Percentiles rank a stretch among this genome's conserved stretches.
phyloP scores from a whole-genome alignment of 768 basidiomycete genomes.

The Pulveroboletus frians region DNA sequence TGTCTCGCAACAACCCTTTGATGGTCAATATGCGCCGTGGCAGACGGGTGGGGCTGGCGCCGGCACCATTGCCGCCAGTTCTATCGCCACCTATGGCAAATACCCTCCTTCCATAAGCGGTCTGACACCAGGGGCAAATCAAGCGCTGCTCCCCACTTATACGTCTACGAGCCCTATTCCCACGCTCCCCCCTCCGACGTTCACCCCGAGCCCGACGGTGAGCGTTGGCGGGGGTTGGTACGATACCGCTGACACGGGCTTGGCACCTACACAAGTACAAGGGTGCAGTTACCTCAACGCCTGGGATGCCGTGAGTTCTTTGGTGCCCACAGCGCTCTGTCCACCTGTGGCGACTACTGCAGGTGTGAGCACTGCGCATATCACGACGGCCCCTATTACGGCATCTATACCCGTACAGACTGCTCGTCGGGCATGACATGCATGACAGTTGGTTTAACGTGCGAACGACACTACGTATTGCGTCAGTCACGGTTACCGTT shows the following conservation, averaged over 20 bases:
- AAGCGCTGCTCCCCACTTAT: conserved; percentile 51
- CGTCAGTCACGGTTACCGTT: not conserved
- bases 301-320: conserved; percentile 52
- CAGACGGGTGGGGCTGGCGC: conserved; percentile 65
- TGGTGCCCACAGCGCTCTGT: conserved; percentile 46
- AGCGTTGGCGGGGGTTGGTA: conserved; percentile 54
- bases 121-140: conserved; percentile 34
- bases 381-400: conserved; percentile 3
- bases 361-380: not conserved
- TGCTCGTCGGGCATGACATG: conserved; percentile 6
- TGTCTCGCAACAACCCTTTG: conserved; percentile 38
- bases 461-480: not conserved
- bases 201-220: conserved; percentile 41
- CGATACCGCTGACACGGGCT: conserved; percentile 43
- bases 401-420: not conserved
- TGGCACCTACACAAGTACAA: conserved; percentile 52
- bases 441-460: not conserved
- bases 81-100: conserved; percentile 36
- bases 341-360: conserved; percentile 11
- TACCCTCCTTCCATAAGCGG: conserved; percentile 54
- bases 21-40: conserved; percentile 53
- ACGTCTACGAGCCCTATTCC: conserved; percentile 54
- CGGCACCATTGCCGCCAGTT: conserved; percentile 41
- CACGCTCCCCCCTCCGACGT: conserved; percentile 53
- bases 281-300: conserved; percentile 64